A percentile compares a stretch with the other conserved stretches of the same genome.
These are phyloP conservation scores for Scutellaria baicalensis DNA, from an alignment of 257 asterid genomes.

Conservation along the genomic window DNA sequence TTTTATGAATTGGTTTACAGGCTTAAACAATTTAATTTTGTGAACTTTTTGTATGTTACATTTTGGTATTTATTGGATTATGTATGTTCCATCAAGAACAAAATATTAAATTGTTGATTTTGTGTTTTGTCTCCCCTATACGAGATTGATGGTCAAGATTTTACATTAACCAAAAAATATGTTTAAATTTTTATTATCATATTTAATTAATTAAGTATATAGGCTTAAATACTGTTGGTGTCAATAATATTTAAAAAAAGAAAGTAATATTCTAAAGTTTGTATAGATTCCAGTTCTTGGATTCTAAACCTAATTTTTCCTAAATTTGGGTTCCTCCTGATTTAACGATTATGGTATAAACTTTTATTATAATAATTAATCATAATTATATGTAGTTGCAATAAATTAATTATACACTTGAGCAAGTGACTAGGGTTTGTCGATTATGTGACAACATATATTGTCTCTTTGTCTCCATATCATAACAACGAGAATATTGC, in stretches of 20 bases:
- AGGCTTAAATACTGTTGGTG: too few relatives aligned
- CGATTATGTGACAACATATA: slow-evolving; percentile 44
- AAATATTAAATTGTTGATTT: too few relatives aligned
- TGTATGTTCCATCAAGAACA: too few relatives aligned
- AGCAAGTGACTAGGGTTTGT: slow-evolving; percentile 26
- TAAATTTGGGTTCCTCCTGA: slow-evolving; percentile 26
- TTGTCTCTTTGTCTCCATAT: slow-evolving; percentile 61
- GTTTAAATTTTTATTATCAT: too few relatives aligned
- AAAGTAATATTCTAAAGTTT: neutral
- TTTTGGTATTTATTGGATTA: too few relatives aligned
- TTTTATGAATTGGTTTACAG: too few relatives aligned
- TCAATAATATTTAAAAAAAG: neutral
- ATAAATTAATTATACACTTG: neutral
- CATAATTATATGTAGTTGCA: neutral
- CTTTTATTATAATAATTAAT: neutral
- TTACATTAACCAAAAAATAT: too few relatives aligned
- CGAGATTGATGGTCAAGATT: too few relatives aligned
- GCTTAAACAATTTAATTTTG: too few relatives aligned
- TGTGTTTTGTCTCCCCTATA: too few relatives aligned
- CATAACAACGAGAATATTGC: slow-evolving; percentile 67
- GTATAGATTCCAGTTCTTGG: slow-evolving; percentile 17
- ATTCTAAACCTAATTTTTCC: slow-evolving; percentile 17
- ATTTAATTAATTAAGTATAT: too few relatives aligned
- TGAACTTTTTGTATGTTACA: too few relatives aligned
- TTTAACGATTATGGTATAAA: slow-evolving; percentile 21